Evolutionary conservation across 2,329 filamentous ascomycete species (phyloP).

Genomic region (Ophiocordyceps sinensis): DNA sequence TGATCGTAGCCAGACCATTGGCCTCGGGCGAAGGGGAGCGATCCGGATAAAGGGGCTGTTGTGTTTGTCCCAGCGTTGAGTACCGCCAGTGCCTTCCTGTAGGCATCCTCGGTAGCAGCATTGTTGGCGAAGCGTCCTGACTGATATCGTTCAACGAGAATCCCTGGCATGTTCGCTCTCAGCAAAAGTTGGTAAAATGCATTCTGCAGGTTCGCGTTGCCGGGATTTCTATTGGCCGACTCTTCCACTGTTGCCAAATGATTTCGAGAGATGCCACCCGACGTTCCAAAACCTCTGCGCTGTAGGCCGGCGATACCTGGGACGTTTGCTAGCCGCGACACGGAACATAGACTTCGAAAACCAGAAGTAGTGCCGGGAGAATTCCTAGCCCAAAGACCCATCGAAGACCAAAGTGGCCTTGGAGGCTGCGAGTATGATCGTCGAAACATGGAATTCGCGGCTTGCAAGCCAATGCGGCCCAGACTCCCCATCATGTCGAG

Average conservation of each 20-base stretch:
- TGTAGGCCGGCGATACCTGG: slow-evolving; percentile 3
- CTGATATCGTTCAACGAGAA: slow-evolving; percentile 80
- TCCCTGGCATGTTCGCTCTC: slow-evolving; percentile 84
- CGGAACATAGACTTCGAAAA: slow-evolving; percentile 8
- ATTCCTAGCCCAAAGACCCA: slow-evolving; percentile 10
- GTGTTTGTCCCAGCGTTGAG: slow-evolving; percentile 16
- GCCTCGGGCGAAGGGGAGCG: slow-evolving; percentile 9
- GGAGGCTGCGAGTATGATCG: slow-evolving; percentile 11
- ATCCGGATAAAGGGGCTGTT: slow-evolving; percentile 8
- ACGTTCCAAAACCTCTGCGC: slow-evolving; percentile 24
- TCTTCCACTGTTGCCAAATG: slow-evolving; percentile 78
- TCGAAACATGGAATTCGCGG: slow-evolving; percentile 13
- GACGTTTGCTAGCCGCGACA: neutral
- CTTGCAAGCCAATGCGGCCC: slow-evolving; percentile 14
- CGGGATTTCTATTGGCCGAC: slow-evolving; percentile 83
- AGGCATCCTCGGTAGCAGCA: slow-evolving; percentile 60
- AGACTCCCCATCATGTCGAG: slow-evolving; percentile 10
- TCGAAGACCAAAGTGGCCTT: slow-evolving; percentile 6
- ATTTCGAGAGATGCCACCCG: slow-evolving; percentile 39
- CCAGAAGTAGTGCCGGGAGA: slow-evolving; percentile 7
- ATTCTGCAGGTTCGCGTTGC: slow-evolving; percentile 76
- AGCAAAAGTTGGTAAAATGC: slow-evolving; percentile 87
- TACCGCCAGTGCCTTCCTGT: slow-evolving; percentile 52
- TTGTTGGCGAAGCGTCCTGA: slow-evolving; percentile 77
- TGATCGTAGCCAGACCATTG: slow-evolving; percentile 17